Evolutionary conservation across 805 yeast species (phyloP).

Genomic region (Komagataella populi): DNA sequence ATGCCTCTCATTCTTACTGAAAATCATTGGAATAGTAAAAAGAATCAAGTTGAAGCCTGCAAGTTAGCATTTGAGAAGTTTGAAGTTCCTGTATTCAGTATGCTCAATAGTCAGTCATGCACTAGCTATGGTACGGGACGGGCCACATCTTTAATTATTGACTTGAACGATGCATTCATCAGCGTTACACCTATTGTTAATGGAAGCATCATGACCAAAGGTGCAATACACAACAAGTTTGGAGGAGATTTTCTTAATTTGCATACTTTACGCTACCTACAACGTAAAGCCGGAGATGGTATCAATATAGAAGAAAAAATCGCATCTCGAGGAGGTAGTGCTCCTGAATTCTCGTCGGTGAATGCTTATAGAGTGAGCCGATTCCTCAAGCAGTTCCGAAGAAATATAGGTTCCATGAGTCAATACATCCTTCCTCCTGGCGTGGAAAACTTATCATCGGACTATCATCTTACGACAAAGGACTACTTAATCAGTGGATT

Average conservation of each 20-base stretch:
- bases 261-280: constrained; percentile 39
- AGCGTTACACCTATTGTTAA: constrained; percentile 68
- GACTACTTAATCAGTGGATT: constrained; percentile 21
- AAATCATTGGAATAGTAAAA: constrained; percentile 55
- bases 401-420: constrained; percentile 14
- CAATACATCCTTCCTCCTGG: constrained; percentile 17
- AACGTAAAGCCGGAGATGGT: constrained; percentile 10
- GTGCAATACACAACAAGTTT: constrained; percentile 50
- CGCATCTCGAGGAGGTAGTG: constrained; percentile 14
- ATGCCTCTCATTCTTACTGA: constrained; percentile 46
- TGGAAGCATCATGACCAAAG: constrained; percentile 57
- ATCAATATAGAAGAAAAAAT: not conserved
- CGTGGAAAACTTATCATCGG: constrained; percentile 21
- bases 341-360: constrained; percentile 14
- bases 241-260: constrained; percentile 79
- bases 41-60: constrained; percentile 40
- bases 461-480: constrained; percentile 41
- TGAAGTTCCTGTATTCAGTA: constrained; percentile 62
- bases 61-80: constrained; percentile 68
- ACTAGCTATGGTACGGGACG: constrained; percentile 68
- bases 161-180: constrained; percentile 59
- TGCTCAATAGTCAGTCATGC: constrained; percentile 67
- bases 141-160: constrained; percentile 67
- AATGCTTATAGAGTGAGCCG: constrained; percentile 23
- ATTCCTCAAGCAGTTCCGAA: constrained; percentile 36